Conservation (phyloP, 257 asterid species). For the Solanum chiquidenum region DNA sequence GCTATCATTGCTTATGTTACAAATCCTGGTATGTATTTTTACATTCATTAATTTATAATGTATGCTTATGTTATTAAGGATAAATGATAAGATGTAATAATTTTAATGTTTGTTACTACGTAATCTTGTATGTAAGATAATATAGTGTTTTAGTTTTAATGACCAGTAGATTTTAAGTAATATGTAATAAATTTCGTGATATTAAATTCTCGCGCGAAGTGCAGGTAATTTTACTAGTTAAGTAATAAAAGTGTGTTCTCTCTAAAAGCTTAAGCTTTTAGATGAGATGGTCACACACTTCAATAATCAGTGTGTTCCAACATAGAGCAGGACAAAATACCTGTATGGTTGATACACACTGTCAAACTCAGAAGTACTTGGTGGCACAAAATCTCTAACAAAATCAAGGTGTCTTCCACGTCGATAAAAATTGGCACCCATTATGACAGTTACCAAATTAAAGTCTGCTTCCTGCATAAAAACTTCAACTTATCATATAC, state of each 20-base stretch:
- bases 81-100: too few relatives aligned
- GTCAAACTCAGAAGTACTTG: slow-evolving; percentile 50
- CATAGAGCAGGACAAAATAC: slow-evolving; percentile 9
- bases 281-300: background rate
- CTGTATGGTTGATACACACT: slow-evolving; percentile 37
- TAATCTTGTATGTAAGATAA: too few relatives aligned
- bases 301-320: background rate
- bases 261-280: background rate
- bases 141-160: too few relatives aligned
- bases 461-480: slow-evolving; percentile 56
- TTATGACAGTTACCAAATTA: slow-evolving; percentile 47
- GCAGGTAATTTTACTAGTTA: background rate
- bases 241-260: background rate
- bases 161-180: too few relatives aligned
- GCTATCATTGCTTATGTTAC: too few relatives aligned
- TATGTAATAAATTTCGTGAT: too few relatives aligned
- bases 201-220: too few relatives aligned
- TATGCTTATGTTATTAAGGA: too few relatives aligned
- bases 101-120: too few relatives aligned
- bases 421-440: slow-evolving; percentile 54
- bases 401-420: slow-evolving; percentile 54
- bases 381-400: slow-evolving; percentile 72
- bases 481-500: background rate
- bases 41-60: too few relatives aligned
- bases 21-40: too few relatives aligned